Evolutionary conservation across 2,329 filamentous ascomycete species (phyloP).

Genomic region (Teratosphaeria destructans): DNA sequence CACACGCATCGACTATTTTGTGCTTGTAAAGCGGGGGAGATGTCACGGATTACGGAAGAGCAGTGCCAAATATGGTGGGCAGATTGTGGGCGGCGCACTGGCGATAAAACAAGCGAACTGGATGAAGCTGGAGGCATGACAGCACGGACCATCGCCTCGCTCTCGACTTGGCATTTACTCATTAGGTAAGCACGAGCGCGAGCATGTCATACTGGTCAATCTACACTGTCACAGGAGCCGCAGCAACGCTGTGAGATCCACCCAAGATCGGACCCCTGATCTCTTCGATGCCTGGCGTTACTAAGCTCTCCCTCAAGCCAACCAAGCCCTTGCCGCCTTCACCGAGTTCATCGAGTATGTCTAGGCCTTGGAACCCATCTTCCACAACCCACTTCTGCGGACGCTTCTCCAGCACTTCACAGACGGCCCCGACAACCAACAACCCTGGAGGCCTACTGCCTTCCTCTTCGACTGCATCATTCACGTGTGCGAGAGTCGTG

Average conservation of each 20-base stretch:
- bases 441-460: slow-evolving; percentile 83
- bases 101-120: too few relatives aligned
- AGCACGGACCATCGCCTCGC: too few relatives aligned
- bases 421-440: slow-evolving; percentile 74
- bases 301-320: slow-evolving; percentile 26
- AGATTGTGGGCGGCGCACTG: too few relatives aligned
- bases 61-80: too few relatives aligned
- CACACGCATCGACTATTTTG: too few relatives aligned
- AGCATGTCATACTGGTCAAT: neutral
- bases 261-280: slow-evolving; percentile 3
- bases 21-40: too few relatives aligned
- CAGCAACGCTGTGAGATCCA: neutral
- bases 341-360: neutral
- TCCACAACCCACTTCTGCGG: slow-evolving; percentile 71
- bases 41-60: too few relatives aligned
- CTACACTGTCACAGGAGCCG: neutral
- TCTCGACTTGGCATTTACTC: too few relatives aligned
- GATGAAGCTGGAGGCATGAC: too few relatives aligned
- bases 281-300: slow-evolving; percentile 1
- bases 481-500: slow-evolving; percentile 71
- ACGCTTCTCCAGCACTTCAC: slow-evolving; percentile 60
- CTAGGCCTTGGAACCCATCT: slow-evolving; percentile 60
- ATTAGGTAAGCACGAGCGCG: too few relatives aligned
- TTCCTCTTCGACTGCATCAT: slow-evolving; percentile 73
- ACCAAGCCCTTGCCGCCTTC: neutral